phyloP scores from a whole-genome alignment of 1,139 yeast species.

The Suhomyces guaymorum region DNA sequence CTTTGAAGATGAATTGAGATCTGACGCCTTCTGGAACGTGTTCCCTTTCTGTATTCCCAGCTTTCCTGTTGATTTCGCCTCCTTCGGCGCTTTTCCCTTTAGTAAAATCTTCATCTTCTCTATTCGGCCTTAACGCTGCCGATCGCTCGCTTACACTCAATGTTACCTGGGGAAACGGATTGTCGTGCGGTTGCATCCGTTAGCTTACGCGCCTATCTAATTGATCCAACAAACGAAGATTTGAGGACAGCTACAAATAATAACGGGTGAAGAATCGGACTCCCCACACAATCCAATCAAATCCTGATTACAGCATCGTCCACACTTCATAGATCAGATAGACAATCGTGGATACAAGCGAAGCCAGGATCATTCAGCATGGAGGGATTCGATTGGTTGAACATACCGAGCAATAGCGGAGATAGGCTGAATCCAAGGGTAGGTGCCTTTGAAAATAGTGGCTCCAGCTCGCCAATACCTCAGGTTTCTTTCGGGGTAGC shows the following conservation, averaged over 20 bases:
- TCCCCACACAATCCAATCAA: not conserved
- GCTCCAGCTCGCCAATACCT: slow-evolving; percentile 31
- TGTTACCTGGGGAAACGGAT: no score
- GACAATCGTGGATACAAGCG: not conserved
- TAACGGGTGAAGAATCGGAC: no score
- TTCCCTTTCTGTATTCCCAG: no score
- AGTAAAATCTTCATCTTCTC: no score
- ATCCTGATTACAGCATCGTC: no score
- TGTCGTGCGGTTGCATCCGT: slow-evolving; percentile 1
- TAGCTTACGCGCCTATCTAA: not conserved
- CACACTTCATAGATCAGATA: not conserved
- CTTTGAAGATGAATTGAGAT: no score
- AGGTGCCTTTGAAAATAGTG: slow-evolving; percentile 7
- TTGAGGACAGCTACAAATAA: no score
- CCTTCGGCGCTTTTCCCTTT: no score
- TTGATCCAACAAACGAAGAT: slow-evolving; percentile 8
- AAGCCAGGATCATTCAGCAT: not conserved
- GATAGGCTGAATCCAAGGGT: not conserved
- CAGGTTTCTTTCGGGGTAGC: slow-evolving; percentile 34
- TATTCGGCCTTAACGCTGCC: no score
- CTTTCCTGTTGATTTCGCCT: no score
- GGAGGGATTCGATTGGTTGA: slow-evolving; percentile 49
- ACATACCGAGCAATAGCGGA: slow-evolving; percentile 14
- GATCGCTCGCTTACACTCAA: slow-evolving; percentile 1
- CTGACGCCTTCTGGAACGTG: no score